Evolutionary conservation across 139 green algal species (phyloP), one percentile per base, ranked within the genome.

Genomic region (Dunaliella primolecta): DNA sequence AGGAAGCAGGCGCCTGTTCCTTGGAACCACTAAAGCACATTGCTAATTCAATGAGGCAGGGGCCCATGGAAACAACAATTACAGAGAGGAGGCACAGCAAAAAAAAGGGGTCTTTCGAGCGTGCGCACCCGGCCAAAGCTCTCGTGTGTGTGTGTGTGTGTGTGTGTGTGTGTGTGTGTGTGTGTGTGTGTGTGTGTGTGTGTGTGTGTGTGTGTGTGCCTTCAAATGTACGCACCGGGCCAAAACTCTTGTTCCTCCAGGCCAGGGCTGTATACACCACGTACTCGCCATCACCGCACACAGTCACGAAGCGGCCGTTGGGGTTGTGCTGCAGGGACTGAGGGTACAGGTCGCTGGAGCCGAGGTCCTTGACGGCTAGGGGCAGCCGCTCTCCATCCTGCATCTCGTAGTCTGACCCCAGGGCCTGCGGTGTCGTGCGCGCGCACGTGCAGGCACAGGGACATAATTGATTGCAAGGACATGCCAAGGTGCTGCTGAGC

Each of bases 261-360:
- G 97, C 97, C 35, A 99, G 91, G 0, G 97, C 97, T 0, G 97
- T 99, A 94, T 99, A 99, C 85, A 99, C 96, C 72, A 99, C 95
- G 86, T 98, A 99, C 91, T 99, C 97, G 72, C 97, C 97, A 84
- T 99, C 97, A 37, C 97, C 97, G 81, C 95, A 97, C 27, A 98
- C 96, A 2, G 95, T 93, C 15, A 99, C 97, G 86, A 99, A 99
- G 80, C 97, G 94, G n/a, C 97, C 97, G 84, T 98, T 98, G 70
- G 95, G 93, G 86, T 96, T 98, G 93, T 99, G 97, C 84, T 87
- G 74, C 36, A 99, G 90, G 1, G 87, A 92, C 84, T 92, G 94
- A 0, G 97, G 97, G 90, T 99, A 99, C 36, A 98, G 84, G 87
- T 99, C 97, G 57, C 88, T 96, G 35, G 91, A 95, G 64, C 97